phyloP scores from a whole-genome alignment of 2,329 filamentous ascomycete species.

The Fusarium liriodendri region DNA sequence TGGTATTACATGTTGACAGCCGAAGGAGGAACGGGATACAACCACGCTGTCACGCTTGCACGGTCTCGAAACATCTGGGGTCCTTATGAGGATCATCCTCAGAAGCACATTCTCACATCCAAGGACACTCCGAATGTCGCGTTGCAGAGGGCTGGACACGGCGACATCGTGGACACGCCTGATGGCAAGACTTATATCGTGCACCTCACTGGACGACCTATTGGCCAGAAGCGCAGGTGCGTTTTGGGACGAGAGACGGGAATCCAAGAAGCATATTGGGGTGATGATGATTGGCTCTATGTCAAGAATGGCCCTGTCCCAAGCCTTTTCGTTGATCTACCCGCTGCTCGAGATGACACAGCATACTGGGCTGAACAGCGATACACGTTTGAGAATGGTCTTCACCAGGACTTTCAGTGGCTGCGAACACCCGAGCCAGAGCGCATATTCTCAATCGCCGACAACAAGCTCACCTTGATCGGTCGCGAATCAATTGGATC shows the following conservation, averaged over 20 bases:
- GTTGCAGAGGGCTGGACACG: slow-evolving; percentile 65
- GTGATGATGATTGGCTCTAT: slow-evolving; percentile 70
- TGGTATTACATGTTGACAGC: slow-evolving; percentile 71
- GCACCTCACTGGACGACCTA: slow-evolving; percentile 64
- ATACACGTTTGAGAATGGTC: slow-evolving; percentile 59
- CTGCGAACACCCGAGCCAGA: slow-evolving; percentile 66
- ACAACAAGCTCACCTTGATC: slow-evolving; percentile 57
- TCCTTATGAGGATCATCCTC: slow-evolving; percentile 70
- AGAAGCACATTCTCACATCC: slow-evolving; percentile 67
- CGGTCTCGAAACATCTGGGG: slow-evolving; percentile 65
- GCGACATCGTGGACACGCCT: slow-evolving; percentile 64
- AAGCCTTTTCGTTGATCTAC: slow-evolving; percentile 64
- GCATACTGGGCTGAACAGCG: slow-evolving; percentile 61
- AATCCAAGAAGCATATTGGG: slow-evolving; percentile 71
- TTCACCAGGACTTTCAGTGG: slow-evolving; percentile 68
- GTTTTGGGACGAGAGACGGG: slow-evolving; percentile 66
- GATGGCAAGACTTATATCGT: slow-evolving; percentile 66
- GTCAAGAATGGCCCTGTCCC: slow-evolving; percentile 68
- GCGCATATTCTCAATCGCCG: slow-evolving; percentile 59
- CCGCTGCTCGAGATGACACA: slow-evolving; percentile 58
- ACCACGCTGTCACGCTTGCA: slow-evolving; percentile 71
- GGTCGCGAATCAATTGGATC: slow-evolving; percentile 66
- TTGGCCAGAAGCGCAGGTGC: slow-evolving; percentile 62
- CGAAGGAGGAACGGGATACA: slow-evolving; percentile 70
- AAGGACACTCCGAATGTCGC: slow-evolving; percentile 61